These are phyloP conservation scores for Quercus lobata DNA, from an alignment of 331 rosid genomes.

Conservation along the genomic window DNA sequence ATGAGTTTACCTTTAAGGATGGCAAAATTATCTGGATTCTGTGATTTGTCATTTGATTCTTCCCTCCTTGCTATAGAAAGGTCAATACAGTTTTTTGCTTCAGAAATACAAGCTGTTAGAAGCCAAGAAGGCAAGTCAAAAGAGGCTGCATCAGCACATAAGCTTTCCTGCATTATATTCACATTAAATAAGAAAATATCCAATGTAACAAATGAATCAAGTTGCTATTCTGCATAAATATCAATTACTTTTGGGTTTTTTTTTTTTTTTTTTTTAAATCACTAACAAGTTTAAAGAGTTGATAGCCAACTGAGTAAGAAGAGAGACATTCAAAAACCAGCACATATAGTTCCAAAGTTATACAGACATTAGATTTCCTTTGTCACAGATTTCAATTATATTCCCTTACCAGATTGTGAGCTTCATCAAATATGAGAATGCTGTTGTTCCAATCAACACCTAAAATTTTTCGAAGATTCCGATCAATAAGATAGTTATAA, in stretches of 20 bases:
- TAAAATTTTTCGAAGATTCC: conserved; percentile 48
- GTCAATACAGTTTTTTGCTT: conserved; percentile 76
- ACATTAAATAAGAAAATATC: conserved; percentile 11
- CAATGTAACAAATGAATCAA: conserved; percentile 20
- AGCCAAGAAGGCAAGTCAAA: conserved; percentile 92
- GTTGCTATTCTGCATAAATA: neutral
- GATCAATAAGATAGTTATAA: conserved; percentile 93
- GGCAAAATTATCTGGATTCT: conserved; percentile 78
- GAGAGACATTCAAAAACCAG: conserved; percentile 9
- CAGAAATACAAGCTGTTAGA: conserved; percentile 82
- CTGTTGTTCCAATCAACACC: conserved; percentile 62
- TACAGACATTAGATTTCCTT: conserved; percentile 7
- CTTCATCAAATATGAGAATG: conserved; percentile 95
- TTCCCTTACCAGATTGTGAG: conserved; percentile 84
- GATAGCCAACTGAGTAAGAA: neutral
- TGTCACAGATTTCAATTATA: conserved; percentile 5
- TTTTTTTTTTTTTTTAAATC: neutral
- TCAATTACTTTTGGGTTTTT: neutral
- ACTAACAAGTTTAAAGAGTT: neutral
- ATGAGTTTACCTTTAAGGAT: conserved; percentile 71
- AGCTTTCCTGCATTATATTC: conserved; percentile 73
- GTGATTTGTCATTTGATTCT: conserved; percentile 64
- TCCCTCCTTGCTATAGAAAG: conserved; percentile 68
- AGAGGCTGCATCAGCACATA: conserved; percentile 97
- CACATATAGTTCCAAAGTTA: conserved; percentile 1